Evolutionary conservation across 2,329 filamentous ascomycete species (phyloP), one percentile per base, ranked within the genome.

Genomic region (Xylaria polymorpha): DNA sequence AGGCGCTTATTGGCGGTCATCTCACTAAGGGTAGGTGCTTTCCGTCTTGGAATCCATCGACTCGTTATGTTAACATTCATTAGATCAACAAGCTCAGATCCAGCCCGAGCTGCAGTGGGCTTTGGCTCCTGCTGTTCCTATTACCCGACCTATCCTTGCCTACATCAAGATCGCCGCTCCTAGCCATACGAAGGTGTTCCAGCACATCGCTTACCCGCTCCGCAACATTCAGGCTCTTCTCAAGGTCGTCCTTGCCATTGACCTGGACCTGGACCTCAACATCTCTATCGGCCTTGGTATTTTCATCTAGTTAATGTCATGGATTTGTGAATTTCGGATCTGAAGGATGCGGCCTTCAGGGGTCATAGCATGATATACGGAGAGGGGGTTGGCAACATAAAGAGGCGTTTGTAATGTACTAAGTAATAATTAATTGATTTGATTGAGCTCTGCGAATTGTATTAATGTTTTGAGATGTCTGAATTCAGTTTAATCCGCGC

Each of bases 51-150:
- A 10, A 14, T 32, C 9, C 4, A 5, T 3, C 1, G 3, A 20
- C 3, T 29, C 18, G 1, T 29, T 1, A 9, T 44, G 48, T 57
- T 66, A n/a, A 69, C 66, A 18, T 32, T 18, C 14, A 32, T 7
- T n/a, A 77, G 77, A 76, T 66, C 72, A 74, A 65, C 58, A 75
- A 3, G 59, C 62, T 51, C 50, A 70, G 25, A 41, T 77, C 68
- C 70, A 76, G 72, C 72, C 74, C 20, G 76, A 78, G 69, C 71
- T 79, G 22, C 72, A 75, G 65, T 70, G 70, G 64, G 74, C 75
- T 59, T 67, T 78, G 35, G 55, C 66, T 29, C 67, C 71, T 46
- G 62, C 75, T 61, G 37, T 69, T 62, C 68, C 75, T 60, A 59
- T 78, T 15, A 64, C 75, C 58, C 72, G 71, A 58, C 75, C 73